Evolutionary conservation across 208 protist species (phyloP).

Genomic region (Sergeia podlipaevii): DNA sequence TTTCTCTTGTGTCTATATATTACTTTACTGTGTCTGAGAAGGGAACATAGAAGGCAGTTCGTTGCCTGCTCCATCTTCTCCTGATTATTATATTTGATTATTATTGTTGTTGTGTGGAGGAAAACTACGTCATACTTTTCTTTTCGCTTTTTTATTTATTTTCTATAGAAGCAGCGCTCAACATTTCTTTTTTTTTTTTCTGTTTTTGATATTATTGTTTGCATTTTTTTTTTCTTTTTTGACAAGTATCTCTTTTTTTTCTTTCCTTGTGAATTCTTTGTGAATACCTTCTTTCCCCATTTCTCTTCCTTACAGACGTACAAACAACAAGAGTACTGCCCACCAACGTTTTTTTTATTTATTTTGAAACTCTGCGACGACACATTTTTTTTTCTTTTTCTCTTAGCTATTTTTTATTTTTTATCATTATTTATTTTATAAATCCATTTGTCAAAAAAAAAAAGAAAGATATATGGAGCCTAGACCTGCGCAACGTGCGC

Average conservation of each 20-base stretch:
- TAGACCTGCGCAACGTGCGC: too few species aligned
- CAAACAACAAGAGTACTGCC: not conserved
- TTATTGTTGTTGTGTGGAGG: too few species aligned
- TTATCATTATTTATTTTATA: too few species aligned
- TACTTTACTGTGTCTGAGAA: not conserved
- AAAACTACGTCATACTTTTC: too few species aligned
- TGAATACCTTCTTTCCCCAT: not conserved
- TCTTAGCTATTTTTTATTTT: too few species aligned
- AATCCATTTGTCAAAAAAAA: too few species aligned
- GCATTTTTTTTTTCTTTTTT: not conserved
- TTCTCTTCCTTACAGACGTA: not conserved
- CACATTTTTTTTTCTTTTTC: too few species aligned
- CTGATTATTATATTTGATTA: too few species aligned
- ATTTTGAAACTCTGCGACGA: not conserved
- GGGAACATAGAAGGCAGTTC: constrained; percentile 4
- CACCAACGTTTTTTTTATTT: not conserved
- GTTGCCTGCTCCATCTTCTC: too few species aligned
- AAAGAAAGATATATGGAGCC: too few species aligned
- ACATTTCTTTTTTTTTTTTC: constrained; percentile 4
- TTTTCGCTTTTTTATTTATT: not conserved
- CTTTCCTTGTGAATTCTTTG: not conserved
- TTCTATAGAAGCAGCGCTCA: too few species aligned
- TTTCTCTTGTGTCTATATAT: not conserved
- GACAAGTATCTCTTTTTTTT: constrained; percentile 6
- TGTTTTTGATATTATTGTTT: constrained; percentile 5